Conservation (phyloP, 768 basidiomycete genomes). For the Auricularia auricula-judae region DNA sequence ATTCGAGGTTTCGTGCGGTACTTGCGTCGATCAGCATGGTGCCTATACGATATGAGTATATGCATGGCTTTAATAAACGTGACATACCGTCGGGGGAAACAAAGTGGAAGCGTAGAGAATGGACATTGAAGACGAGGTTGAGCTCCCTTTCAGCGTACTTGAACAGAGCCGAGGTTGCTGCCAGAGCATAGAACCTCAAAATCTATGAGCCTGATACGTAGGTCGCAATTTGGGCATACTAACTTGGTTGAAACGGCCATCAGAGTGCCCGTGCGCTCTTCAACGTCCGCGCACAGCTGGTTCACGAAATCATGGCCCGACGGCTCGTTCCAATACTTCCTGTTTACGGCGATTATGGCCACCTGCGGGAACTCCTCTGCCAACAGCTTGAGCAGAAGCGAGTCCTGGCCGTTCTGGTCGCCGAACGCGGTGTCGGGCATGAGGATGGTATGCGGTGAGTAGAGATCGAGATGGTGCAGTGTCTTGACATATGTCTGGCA, state of each 20-base stretch:
- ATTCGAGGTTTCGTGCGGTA: conserved; percentile 78
- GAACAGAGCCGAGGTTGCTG: conserved; percentile 78
- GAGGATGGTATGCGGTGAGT: conserved; percentile 58
- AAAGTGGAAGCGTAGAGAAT: conserved; percentile 65
- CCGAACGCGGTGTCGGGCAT: conserved; percentile 57
- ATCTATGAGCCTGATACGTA: neutral
- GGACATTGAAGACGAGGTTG: conserved; percentile 57
- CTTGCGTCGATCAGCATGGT: conserved; percentile 93
- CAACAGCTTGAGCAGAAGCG: conserved; percentile 61
- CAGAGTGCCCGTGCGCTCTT: conserved; percentile 70
- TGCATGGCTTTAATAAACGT: conserved; percentile 2
- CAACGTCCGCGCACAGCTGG: conserved; percentile 69
- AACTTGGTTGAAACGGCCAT: conserved; percentile 74
- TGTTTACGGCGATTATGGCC: conserved; percentile 55
- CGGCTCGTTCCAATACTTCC: conserved; percentile 77
- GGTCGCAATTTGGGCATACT: conserved; percentile 10
- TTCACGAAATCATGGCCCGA: conserved; percentile 70
- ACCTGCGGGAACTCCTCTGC: conserved; percentile 62
- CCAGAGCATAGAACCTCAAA: conserved; percentile 76
- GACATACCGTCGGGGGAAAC: conserved; percentile 49
- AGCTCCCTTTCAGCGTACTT: conserved; percentile 65
- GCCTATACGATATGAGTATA: conserved; percentile 25
- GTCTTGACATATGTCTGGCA: conserved; percentile 74
- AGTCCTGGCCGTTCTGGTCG: conserved; percentile 19
- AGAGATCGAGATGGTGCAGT: conserved; percentile 73